A percentile compares a stretch with the other conserved stretches of the same genome.
Evolutionary conservation across 2,329 filamentous ascomycete genomes (phyloP).

Genomic region (Didymella glomerata): DNA sequence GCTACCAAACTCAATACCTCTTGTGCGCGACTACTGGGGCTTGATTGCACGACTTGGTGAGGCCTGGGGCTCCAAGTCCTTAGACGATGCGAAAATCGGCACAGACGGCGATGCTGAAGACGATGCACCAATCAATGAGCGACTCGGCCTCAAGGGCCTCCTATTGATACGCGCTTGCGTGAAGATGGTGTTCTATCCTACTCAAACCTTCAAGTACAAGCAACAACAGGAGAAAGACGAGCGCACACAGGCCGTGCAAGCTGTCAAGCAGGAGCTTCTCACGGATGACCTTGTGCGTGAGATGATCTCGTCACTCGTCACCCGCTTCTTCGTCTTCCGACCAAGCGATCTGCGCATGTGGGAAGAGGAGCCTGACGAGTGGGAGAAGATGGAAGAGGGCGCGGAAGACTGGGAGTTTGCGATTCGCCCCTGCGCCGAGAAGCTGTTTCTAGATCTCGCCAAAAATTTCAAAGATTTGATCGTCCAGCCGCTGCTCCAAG

Average conservation of each 20-base stretch:
- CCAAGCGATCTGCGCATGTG: constrained; percentile 86
- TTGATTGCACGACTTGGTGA: constrained; percentile 80
- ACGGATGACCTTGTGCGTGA: constrained; percentile 78
- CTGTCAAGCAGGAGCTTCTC: constrained; percentile 77
- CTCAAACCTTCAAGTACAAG: constrained; percentile 84
- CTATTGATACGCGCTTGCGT: constrained; percentile 83
- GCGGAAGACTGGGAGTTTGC: constrained; percentile 87
- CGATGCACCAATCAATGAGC: constrained; percentile 72
- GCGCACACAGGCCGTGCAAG: constrained; percentile 71
- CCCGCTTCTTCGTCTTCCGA: constrained; percentile 86
- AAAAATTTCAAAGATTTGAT: constrained; percentile 87
- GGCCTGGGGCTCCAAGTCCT: constrained; percentile 67
- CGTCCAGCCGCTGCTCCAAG: constrained; percentile 78
- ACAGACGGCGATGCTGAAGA: constrained; percentile 59
- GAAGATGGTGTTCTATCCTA: constrained; percentile 82
- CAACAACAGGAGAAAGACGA: constrained; percentile 78
- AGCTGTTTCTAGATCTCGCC: constrained; percentile 89
- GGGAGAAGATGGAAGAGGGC: constrained; percentile 89
- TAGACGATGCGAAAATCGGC: constrained; percentile 52
- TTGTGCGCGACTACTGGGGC: constrained; percentile 86
- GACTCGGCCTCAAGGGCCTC: constrained; percentile 82
- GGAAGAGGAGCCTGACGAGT: constrained; percentile 94
- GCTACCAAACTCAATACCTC: constrained; percentile 78
- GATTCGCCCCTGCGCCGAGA: constrained; percentile 90
- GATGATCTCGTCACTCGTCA: constrained; percentile 85